phyloP scores from a whole-genome alignment of 2,329 filamentous ascomycete genomes.

The Xylaria sp. region DNA sequence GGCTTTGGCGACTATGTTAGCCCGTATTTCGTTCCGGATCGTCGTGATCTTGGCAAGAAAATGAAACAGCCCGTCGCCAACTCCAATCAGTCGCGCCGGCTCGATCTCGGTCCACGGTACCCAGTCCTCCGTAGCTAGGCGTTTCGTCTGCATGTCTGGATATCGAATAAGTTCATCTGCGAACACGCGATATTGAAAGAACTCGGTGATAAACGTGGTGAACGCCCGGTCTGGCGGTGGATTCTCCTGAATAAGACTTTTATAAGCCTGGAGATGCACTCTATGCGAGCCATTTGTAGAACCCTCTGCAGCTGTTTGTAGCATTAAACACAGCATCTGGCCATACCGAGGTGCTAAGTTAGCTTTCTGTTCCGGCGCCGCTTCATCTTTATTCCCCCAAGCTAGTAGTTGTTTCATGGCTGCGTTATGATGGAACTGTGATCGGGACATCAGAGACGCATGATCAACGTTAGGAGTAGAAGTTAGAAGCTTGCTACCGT shows the following conservation, averaged over 20 bases:
- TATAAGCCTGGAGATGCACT: conserved; percentile 78
- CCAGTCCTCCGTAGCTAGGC: conserved; percentile 53
- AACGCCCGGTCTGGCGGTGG: conserved; percentile 71
- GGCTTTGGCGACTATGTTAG: conserved; percentile 64
- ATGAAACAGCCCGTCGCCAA: conserved; percentile 80
- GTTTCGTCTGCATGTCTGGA: conserved; percentile 46
- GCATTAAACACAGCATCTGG: conserved; percentile 66
- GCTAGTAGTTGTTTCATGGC: conserved; percentile 58
- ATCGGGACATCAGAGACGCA: conserved; percentile 55
- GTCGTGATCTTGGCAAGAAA: conserved; percentile 80
- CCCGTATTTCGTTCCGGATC: conserved; percentile 75
- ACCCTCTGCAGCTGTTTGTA: conserved; percentile 63
- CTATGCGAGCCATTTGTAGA: conserved; percentile 71
- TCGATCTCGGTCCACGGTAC: conserved; percentile 49
- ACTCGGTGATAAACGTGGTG: conserved; percentile 68
- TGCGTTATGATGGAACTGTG: conserved; percentile 60
- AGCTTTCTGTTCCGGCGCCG: conserved; percentile 51
- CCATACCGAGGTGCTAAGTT: conserved; percentile 62
- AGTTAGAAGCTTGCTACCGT: conserved; percentile 58
- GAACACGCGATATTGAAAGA: conserved; percentile 83
- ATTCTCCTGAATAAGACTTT: conserved; percentile 68
- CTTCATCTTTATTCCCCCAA: conserved; percentile 49
- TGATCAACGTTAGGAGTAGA: conserved; percentile 55
- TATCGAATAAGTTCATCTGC: conserved; percentile 66
- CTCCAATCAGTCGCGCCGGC: conserved; percentile 70